Base-by-base conservation (phyloP, 2,329 filamentous ascomycete genomes). In the Xylariaceae sp. region DNA sequence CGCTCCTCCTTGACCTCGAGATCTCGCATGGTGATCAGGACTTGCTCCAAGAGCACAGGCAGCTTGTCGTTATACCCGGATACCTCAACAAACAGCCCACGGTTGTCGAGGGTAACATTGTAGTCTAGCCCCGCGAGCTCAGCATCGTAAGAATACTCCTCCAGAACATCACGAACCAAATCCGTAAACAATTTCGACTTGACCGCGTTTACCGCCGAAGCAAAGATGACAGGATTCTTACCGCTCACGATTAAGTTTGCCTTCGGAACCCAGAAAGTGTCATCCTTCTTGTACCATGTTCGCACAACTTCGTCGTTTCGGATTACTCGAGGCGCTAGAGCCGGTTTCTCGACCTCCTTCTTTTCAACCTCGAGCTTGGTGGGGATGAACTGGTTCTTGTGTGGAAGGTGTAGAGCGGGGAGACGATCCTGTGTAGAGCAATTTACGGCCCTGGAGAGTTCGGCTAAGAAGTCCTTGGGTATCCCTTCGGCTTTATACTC, bases 231-330 rank as follows among this genome's bases (percentile, higher is more conserved):
- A 0, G 92, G 89, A 56, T 88, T 96, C 65, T 88, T 85, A 63
- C 96, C 81, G 64, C 88, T 91, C 61, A 96, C 85, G 62, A 92
- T 84, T 18, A 98, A 79, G 56, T 92, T 95, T 2, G 91, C 95
- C 73, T 96, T 96, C 7, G 95, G 95, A 9, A 98, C 95, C 93
- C 93, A 98, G 74, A 98, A 99, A 0, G 88, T 92, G 66, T 99
- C 95, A 67, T 99, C 95, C 75, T 98, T 98, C 79, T 99, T 99
- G 80, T 88, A 97, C 95, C 95, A 99, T 2, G 91, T 89, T 26
- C 93, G 87, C 0, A 90, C 87, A 32, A 86, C 78, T 5, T 87
- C 81, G 64, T 97, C 93, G 66, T 96, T 92, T 63, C 93, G 87
- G 60, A 99, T 88, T 20, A 99, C 80, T 58, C 87, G 89, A 0